Percentiles rank a stretch among this genome's conserved stretches.
These are phyloP conservation scores for Cyberlindnera maritima DNA, from an alignment of 805 yeast genomes.

Conservation along the genomic window DNA sequence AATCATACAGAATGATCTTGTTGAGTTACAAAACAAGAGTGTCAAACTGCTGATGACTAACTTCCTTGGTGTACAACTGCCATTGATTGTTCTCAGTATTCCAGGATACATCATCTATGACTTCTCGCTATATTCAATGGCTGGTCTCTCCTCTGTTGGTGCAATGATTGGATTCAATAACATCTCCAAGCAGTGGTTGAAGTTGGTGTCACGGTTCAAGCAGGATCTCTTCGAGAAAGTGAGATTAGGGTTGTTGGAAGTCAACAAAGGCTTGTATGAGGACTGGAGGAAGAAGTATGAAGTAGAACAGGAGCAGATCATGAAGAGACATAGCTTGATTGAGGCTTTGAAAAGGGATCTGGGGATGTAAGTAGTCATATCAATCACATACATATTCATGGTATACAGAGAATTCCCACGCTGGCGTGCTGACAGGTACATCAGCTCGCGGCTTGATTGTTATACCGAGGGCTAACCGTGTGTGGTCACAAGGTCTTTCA, in stretches of 20 bases:
- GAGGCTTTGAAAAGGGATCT: constrained; percentile 15
- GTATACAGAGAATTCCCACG: too few relatives aligned
- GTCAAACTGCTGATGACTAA: constrained; percentile 27
- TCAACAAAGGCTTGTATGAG: constrained; percentile 17
- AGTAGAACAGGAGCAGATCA: constrained; percentile 15
- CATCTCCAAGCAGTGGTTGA: constrained; percentile 30
- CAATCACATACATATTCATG: not conserved
- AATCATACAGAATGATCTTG: constrained; percentile 22
- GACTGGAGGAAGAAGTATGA: constrained; percentile 25
- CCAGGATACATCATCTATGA: constrained; percentile 29
- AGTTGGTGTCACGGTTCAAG: constrained; percentile 24
- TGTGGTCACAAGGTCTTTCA: too few relatives aligned
- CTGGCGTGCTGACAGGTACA: too few relatives aligned
- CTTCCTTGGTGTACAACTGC: constrained; percentile 32
- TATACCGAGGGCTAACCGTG: too few relatives aligned
- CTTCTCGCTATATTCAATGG: constrained; percentile 32
- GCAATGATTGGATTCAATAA: constrained; percentile 31
- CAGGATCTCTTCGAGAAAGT: constrained; percentile 24
- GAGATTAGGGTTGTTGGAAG: constrained; percentile 22
- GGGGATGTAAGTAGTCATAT: constrained; percentile 8
- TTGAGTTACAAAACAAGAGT: constrained; percentile 25
- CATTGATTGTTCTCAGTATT: constrained; percentile 27
- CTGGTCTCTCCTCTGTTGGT: constrained; percentile 31
- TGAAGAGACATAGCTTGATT: constrained; percentile 14
- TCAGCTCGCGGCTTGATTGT: too few relatives aligned